Conservation (phyloP, 2,329 filamentous ascomycete species). For the Amylocarpus encephaloides region DNA sequence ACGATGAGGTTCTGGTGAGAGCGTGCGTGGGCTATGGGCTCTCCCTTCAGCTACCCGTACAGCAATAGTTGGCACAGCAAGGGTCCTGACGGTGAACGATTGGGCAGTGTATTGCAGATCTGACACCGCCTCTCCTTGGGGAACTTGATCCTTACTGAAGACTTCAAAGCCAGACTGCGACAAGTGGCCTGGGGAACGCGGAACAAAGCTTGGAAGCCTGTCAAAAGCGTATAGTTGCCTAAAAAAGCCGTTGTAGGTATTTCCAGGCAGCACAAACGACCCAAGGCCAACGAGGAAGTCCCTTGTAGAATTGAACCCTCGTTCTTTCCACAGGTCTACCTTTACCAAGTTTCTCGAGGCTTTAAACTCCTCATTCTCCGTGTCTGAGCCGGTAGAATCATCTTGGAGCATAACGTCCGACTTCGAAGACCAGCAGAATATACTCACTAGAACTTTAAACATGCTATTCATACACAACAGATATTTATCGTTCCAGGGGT, state of each 20-base stretch:
- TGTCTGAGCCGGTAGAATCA: not conserved
- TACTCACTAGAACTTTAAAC: conserved; percentile 18
- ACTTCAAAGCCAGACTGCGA: not conserved
- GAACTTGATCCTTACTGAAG: not conserved
- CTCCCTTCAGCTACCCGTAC: not conserved
- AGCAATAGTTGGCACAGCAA: not conserved
- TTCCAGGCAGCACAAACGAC: conserved; percentile 9
- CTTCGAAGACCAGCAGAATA: conserved; percentile 21
- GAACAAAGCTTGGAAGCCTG: conserved; percentile 3
- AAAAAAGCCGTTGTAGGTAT: conserved; percentile 21
- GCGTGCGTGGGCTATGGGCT: conserved; percentile 1
- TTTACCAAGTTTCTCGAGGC: conserved; percentile 10
- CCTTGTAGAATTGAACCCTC: conserved; percentile 16
- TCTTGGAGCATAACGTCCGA: conserved; percentile 14
- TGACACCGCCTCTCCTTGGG: not conserved
- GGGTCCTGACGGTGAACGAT: not conserved
- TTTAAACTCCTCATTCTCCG: not conserved
- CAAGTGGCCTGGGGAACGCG: not conserved
- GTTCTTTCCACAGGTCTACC: conserved; percentile 11
- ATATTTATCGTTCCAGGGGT: conserved; percentile 14
- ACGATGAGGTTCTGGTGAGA: not conserved
- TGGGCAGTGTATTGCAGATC: not conserved
- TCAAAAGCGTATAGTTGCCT: conserved; percentile 15
- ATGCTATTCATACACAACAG: conserved; percentile 16
- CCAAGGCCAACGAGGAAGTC: conserved; percentile 21